Conservation (phyloP, 2,329 filamentous ascomycete species). For the Aspergillus sp. region DNA sequence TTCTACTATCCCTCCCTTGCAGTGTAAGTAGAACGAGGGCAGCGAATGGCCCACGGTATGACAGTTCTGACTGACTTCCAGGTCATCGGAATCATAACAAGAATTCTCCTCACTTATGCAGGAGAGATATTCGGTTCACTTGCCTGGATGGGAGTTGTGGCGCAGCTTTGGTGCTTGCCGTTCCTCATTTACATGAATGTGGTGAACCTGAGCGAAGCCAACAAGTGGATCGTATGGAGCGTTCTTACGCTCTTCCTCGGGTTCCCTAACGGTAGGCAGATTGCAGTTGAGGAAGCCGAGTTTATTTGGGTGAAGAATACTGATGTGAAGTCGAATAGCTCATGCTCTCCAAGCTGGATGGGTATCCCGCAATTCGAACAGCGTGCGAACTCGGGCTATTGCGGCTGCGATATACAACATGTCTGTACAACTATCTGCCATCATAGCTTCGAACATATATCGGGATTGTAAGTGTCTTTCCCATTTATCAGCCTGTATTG, state of each 20-base stretch:
- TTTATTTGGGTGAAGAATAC: neutral
- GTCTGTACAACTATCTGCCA: conserved; percentile 37
- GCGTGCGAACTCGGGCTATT: conserved; percentile 41
- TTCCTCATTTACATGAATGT: conserved; percentile 55
- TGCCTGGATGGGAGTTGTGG: conserved; percentile 53
- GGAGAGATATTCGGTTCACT: conserved; percentile 49
- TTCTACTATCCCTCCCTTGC: conserved; percentile 58
- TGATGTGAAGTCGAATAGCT: conserved; percentile 33
- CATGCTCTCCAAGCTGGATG: conserved; percentile 55
- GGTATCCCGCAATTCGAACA: conserved; percentile 44
- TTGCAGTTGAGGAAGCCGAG: neutral
- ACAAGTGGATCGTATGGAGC: conserved; percentile 55
- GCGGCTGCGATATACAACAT: conserved; percentile 45
- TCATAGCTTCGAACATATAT: conserved; percentile 42
- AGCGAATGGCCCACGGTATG: conserved; percentile 13
- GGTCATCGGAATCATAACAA: conserved; percentile 17
- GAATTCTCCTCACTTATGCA: conserved; percentile 30
- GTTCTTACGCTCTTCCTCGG: conserved; percentile 56
- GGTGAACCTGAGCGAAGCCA: conserved; percentile 46
- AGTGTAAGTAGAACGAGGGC: conserved; percentile 41
- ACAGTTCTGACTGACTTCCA: conserved; percentile 17
- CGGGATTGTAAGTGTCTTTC: conserved; percentile 26
- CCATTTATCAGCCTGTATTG: neutral
- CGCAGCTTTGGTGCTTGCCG: conserved; percentile 57
- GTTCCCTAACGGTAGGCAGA: conserved; percentile 49